These are phyloP conservation scores for Parafenestella ontariensis DNA, from an alignment of 2,329 filamentous ascomycete genomes.

Conservation along the genomic window DNA sequence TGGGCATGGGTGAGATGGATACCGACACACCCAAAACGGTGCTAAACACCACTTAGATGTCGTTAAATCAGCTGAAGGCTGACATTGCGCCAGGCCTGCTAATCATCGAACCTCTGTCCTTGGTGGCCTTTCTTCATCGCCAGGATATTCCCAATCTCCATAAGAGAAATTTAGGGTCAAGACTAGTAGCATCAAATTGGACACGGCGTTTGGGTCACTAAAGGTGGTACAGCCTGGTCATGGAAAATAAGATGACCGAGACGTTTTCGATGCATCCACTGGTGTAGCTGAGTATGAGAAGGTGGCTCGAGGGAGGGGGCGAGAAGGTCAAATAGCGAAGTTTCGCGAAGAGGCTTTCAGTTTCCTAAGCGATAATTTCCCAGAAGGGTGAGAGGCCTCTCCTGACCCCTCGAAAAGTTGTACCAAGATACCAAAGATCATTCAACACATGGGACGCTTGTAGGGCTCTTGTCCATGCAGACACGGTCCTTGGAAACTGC, in stretches of 20 bases:
- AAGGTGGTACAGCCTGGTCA: conserved; percentile 8
- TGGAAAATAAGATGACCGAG: conserved; percentile 2
- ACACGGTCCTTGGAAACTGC: conserved; percentile 12
- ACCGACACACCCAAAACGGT: conserved; percentile 12
- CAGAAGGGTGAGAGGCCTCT: conserved; percentile 3
- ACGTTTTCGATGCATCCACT: conserved; percentile 15
- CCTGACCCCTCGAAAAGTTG: neutral
- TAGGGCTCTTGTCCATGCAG: conserved; percentile 11
- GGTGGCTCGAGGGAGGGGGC: conserved; percentile 8
- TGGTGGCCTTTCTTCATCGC: conserved; percentile 15
- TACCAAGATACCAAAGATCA: neutral
- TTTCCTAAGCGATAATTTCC: conserved; percentile 6
- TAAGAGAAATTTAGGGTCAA: conserved; percentile 9
- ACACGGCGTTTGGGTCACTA: conserved; percentile 6
- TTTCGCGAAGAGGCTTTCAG: conserved; percentile 8
- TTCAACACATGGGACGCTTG: conserved; percentile 15
- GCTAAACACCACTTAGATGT: conserved; percentile 14
- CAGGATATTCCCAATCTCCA: conserved; percentile 9
- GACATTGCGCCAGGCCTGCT: conserved; percentile 13
- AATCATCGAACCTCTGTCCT: conserved; percentile 6
- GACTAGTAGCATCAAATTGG: conserved; percentile 5
- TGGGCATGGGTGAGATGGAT: conserved; percentile 8
- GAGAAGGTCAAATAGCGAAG: neutral
- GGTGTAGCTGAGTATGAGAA: conserved; percentile 17
- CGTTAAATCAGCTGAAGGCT: conserved; percentile 12